These are phyloP conservation scores for Ustilago tritici DNA, from an alignment of 1,284 basidiomycete species.

Conservation along the genomic window DNA sequence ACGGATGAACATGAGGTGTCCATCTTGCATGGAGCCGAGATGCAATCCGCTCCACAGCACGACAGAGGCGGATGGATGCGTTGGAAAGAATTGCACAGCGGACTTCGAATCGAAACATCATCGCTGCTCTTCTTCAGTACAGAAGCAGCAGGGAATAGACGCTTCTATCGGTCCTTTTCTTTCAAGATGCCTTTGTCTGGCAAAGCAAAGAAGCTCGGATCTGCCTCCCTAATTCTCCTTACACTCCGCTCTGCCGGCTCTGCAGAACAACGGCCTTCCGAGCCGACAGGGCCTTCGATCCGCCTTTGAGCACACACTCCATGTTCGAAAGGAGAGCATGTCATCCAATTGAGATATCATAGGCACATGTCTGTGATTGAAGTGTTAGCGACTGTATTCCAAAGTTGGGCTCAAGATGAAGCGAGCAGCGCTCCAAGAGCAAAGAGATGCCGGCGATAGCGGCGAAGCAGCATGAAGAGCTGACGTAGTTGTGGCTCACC, in stretches of 20 bases:
- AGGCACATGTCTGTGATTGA: background rate
- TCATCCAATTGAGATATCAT: background rate
- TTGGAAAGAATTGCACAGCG: background rate
- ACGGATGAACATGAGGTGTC: background rate
- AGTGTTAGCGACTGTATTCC: too few species aligned
- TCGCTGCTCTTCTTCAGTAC: background rate
- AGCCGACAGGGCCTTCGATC: background rate
- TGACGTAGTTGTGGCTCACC: constrained; percentile 6
- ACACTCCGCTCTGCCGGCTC: background rate
- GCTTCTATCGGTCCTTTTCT: constrained; percentile 9
- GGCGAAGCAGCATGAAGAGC: background rate
- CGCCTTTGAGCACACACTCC: background rate
- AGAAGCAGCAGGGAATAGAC: background rate
- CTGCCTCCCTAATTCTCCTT: background rate
- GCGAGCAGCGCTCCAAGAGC: background rate
- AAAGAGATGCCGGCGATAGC: background rate
- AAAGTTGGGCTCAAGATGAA: background rate
- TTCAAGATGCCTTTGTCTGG: background rate
- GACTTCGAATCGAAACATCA: constrained; percentile 8
- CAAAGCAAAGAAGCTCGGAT: constrained; percentile 3
- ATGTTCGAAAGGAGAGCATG: background rate
- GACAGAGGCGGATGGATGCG: background rate
- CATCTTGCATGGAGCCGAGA: constrained; percentile 6
- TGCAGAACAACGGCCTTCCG: background rate
- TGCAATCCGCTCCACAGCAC: background rate